These are phyloP conservation scores for Fusarium chaquense DNA, from an alignment of 2,329 filamentous ascomycete genomes.

Conservation along the genomic window DNA sequence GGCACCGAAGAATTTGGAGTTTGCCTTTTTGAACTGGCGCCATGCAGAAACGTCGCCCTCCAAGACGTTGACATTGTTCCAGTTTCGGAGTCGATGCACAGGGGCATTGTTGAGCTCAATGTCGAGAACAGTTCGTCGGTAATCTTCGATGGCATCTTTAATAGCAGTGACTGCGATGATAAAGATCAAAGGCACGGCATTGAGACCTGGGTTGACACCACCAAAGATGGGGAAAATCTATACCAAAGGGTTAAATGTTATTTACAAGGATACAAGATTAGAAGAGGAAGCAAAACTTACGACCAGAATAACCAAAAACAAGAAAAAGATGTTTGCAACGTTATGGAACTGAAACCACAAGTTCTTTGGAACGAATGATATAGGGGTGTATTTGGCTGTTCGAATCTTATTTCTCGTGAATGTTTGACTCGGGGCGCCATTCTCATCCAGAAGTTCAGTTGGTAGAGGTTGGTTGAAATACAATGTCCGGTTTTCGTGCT, in stretches of 20 bases:
- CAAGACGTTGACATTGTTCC: constrained; percentile 92
- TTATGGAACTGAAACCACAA: constrained; percentile 99
- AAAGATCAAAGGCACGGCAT: constrained; percentile 90
- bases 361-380: constrained; percentile 97
- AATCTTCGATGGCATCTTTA: constrained; percentile 97
- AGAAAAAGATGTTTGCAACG: constrained; percentile 97
- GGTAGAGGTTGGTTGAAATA: constrained; percentile 92
- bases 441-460: constrained; percentile 78
- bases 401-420: constrained; percentile 96
- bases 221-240: constrained; percentile 98
- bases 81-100: constrained; percentile 88
- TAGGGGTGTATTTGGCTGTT: constrained; percentile 95
- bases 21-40: constrained; percentile 92
- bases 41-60: constrained; percentile 88
- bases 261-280: constrained; percentile 10
- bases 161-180: constrained; percentile 89
- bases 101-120: constrained; percentile 96
- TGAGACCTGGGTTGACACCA: constrained; percentile 87
- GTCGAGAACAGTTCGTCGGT: constrained; percentile 88
- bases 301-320: constrained; percentile 93
- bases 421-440: constrained; percentile 76
- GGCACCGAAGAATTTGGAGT: constrained; percentile 69
- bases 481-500: constrained; percentile 67
- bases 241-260: constrained; percentile 35
- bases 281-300: constrained; percentile 67